These are phyloP conservation scores for Haemoproteus tartakovskyi DNA, from an alignment of 169 alveolate species.

Conservation along the genomic window DNA sequence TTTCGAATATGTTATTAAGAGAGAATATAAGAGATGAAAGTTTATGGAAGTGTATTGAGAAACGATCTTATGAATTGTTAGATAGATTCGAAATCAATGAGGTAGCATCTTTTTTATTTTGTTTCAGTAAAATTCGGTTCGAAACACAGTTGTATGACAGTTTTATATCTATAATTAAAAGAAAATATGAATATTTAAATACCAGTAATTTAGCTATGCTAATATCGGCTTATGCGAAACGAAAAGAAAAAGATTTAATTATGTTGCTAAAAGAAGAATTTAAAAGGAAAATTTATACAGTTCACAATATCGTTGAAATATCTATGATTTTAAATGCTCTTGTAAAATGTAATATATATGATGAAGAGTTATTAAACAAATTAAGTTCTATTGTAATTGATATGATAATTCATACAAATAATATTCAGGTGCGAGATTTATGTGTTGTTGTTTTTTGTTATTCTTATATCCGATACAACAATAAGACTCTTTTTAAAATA, in stretches of 20 bases:
- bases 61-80: constrained; percentile 51
- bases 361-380: constrained; percentile 36
- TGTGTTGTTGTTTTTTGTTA: constrained; percentile 52
- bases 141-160: constrained; percentile 60
- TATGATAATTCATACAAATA: constrained; percentile 18
- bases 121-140: constrained; percentile 52
- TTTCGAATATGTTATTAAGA: constrained; percentile 54
- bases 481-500: constrained; percentile 34
- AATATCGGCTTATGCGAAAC: constrained; percentile 50
- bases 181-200: constrained; percentile 48
- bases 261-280: constrained; percentile 59
- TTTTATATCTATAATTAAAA: constrained; percentile 51
- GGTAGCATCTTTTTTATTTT: constrained; percentile 60
- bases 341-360: constrained; percentile 50
- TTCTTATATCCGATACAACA: constrained; percentile 36
- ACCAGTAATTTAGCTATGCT: constrained; percentile 62
- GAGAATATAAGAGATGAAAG: constrained; percentile 47
- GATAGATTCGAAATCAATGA: constrained; percentile 48
- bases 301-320: constrained; percentile 49
- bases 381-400: constrained; percentile 34
- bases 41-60: constrained; percentile 48
- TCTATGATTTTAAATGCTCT: constrained; percentile 58
- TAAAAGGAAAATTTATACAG: constrained; percentile 43
- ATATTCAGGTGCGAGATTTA: constrained; percentile 46
- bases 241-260: constrained; percentile 27